phyloP scores from a whole-genome alignment of 352 stramenopile species.

The Phytophthora lateralis region DNA sequence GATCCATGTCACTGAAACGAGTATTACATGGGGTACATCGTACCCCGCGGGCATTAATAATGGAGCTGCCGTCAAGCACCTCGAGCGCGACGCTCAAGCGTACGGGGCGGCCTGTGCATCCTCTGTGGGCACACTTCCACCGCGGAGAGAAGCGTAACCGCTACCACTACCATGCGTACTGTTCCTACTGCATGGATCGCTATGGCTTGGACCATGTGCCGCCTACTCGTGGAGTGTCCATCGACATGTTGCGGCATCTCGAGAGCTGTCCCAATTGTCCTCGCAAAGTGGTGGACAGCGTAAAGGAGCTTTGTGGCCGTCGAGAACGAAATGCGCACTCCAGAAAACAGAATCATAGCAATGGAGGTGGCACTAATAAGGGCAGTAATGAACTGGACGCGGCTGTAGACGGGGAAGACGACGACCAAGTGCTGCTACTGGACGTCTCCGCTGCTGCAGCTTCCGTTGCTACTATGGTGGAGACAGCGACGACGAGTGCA shows the following conservation, averaged over 20 bases:
- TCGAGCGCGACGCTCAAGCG: conserved; percentile 44
- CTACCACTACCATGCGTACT: conserved; percentile 88
- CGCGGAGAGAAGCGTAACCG: conserved; percentile 86
- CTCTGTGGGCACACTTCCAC: conserved; percentile 83
- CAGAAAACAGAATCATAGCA: conserved; percentile 24
- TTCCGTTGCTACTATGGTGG: conserved; percentile 2
- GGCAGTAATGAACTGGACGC: conserved; percentile 3
- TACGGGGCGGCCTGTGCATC: conserved; percentile 73
- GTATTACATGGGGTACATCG: conserved; percentile 3
- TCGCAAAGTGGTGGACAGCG: conserved; percentile 57
- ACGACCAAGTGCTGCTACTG: conserved; percentile 36
- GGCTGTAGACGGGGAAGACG: conserved; percentile 5
- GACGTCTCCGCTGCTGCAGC: not conserved
- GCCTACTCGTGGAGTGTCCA: conserved; percentile 76
- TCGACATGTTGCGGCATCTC: conserved; percentile 83
- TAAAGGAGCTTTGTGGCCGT: conserved; percentile 63
- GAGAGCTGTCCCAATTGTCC: conserved; percentile 76
- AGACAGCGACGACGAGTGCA: conserved; percentile 2
- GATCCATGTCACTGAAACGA: conserved; percentile 21
- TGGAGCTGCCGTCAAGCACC: conserved; percentile 12
- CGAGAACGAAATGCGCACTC: conserved; percentile 41
- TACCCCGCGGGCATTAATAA: conserved; percentile 10
- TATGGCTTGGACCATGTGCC: conserved; percentile 59
- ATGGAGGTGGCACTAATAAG: not conserved
- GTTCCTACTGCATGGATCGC: conserved; percentile 74